phyloP scores from a whole-genome alignment of 345 rosid genomes.

The Litchi chinensis region DNA sequence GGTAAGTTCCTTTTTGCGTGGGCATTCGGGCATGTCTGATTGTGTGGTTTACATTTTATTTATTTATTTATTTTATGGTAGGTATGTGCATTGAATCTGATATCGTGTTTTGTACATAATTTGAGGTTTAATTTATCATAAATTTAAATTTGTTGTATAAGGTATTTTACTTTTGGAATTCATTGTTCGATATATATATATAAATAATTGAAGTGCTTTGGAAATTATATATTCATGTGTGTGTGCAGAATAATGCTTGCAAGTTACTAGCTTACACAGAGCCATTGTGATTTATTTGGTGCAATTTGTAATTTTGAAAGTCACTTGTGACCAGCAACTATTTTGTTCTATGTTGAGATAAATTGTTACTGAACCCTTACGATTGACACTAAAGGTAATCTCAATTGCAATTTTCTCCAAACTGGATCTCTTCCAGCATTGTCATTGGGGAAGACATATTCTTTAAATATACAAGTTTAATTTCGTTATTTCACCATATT shows the following conservation, averaged over 20 bases:
- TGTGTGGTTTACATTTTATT: neutral
- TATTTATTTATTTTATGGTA: neutral
- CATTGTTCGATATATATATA: neutral
- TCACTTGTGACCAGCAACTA: neutral
- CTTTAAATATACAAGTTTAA: neutral
- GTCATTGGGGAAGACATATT: neutral
- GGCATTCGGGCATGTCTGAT: neutral
- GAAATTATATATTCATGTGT: neutral
- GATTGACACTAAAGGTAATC: neutral
- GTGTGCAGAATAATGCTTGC: neutral
- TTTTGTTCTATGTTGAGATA: neutral
- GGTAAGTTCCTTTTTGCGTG: constrained; percentile 42
- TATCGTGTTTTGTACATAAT: neutral
- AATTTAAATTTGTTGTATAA: neutral
- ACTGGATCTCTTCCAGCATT: neutral
- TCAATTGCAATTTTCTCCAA: neutral
- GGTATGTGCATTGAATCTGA: no score
- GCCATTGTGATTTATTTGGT: neutral
- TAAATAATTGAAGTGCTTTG: neutral
- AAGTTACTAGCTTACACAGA: neutral
- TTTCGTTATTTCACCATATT: no score
- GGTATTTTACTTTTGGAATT: neutral
- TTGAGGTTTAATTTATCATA: neutral
- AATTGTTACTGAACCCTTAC: neutral
- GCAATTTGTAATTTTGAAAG: neutral